Evolutionary conservation across 768 basidiomycete species (phyloP), one percentile per base, ranked within the genome.

Genomic region (Pleurotus eryngii): DNA sequence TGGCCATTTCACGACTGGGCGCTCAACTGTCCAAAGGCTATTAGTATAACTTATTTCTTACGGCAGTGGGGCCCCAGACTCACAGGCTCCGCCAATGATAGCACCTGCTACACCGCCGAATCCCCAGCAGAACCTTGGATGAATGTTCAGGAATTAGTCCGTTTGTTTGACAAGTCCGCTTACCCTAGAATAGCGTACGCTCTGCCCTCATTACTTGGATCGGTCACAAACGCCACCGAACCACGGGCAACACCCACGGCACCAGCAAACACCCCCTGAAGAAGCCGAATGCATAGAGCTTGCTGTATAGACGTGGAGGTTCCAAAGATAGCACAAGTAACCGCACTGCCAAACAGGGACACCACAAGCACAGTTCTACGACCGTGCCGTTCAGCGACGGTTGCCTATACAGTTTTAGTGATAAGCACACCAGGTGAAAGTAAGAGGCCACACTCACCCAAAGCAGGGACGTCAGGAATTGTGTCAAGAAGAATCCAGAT

Each of bases 221-320:
- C 95, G 0, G 97, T 95, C 57, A 99, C 81, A 61, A 87, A 86
- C 11, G 90, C 75, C 50, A 98, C 87, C 17, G 86, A 89, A 11
- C 94, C 91, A 66, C 96, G 84, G 45, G 94, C 95, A 24, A 98
- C 96, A 18, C 96, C 96, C 15, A 98, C 89, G 18, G 95, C 91
- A 3, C 96, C 95, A 3, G 89, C 90, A 66, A 96, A 97, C 26
- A 95, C 80, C 27, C 95, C 95, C 68, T 96, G 95, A 37, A 94
- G 77, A 14, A 98, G 77, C n/a, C 94, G 82, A 49, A 95, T 85
- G 39, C 78, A 87, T 38, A 97, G 82, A 6, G 95, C 95, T 72
- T 95, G 85, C 43, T 86, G 81, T 14, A 91, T 72, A 9, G 86
- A 77, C 5, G 85, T 87, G 30, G 85, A 82, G 2, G 90, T 92